Conservation (phyloP, 192 early-diverging fungal genomes). For the Coemansia sp. region DNA sequence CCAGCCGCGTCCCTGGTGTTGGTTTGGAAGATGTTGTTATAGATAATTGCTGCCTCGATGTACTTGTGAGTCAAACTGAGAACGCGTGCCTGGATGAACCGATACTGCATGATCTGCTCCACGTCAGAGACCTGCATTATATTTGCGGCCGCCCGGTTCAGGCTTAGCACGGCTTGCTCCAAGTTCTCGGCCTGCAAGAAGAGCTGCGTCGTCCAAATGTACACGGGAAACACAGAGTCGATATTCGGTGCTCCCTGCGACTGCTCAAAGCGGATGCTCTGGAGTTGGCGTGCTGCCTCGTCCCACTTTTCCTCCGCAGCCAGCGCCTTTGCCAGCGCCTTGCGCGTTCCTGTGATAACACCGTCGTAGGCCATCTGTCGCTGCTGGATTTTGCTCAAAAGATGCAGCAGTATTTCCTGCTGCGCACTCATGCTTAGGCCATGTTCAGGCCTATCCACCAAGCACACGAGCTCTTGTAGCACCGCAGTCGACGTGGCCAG, state of each 20-base stretch:
- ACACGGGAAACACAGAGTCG: constrained; percentile 76
- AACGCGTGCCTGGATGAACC: constrained; percentile 79
- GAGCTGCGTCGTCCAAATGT: constrained; percentile 83
- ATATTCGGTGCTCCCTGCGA: constrained; percentile 71
- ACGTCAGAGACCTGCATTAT: constrained; percentile 61
- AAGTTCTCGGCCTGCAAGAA: constrained; percentile 85
- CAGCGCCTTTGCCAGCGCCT: constrained; percentile 73
- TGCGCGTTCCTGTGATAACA: constrained; percentile 61
- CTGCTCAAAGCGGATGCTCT: constrained; percentile 90
- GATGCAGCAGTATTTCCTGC: constrained; percentile 65
- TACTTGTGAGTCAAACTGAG: constrained; percentile 86
- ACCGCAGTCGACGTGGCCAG: constrained; percentile 77
- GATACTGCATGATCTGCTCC: constrained; percentile 66
- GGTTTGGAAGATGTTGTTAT: constrained; percentile 83
- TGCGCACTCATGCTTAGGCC: constrained; percentile 47
- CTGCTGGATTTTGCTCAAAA: constrained; percentile 71
- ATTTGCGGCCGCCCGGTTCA: constrained; percentile 81
- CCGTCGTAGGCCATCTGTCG: constrained; percentile 83
- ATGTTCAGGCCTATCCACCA: constrained; percentile 58
- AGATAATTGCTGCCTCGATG: constrained; percentile 81
- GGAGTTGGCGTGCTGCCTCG: constrained; percentile 84
- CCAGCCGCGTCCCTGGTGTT: constrained; percentile 64
- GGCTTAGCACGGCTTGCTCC: constrained; percentile 75
- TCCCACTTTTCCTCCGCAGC: constrained; percentile 76
- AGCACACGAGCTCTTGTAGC: constrained; percentile 68